Conservation (phyloP, 2,329 filamentous ascomycete species). For the Chaetomiaceae sp. region DNA sequence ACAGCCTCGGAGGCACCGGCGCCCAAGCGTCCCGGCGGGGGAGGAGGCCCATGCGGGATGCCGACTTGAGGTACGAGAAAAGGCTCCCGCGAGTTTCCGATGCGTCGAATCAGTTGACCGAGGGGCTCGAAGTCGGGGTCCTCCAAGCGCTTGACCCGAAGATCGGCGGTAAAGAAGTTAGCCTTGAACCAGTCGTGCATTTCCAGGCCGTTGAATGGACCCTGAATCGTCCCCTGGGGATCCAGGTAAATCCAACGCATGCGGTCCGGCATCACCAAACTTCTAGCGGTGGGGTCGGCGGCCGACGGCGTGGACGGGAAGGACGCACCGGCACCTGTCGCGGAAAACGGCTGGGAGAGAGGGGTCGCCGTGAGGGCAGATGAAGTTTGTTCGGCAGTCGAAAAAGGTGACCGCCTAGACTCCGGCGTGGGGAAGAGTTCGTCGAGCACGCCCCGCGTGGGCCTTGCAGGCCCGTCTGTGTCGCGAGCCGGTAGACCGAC, state of each 20-base stretch:
- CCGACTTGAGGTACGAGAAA: slow-evolving; percentile 97
- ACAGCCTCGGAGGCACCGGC: slow-evolving; percentile 55
- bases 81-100: slow-evolving; percentile 94
- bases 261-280: slow-evolving; percentile 98
- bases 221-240: slow-evolving; percentile 84
- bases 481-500: slow-evolving; percentile 51
- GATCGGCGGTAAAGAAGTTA: slow-evolving; percentile 90
- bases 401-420: slow-evolving; percentile 32
- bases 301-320: slow-evolving; percentile 33
- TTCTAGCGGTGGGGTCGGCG: slow-evolving; percentile 57
- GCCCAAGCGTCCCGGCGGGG: slow-evolving; percentile 43
- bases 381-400: slow-evolving; percentile 34
- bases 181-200: slow-evolving; percentile 99
- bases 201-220: slow-evolving; percentile 90
- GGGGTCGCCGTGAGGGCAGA: slow-evolving; percentile 30
- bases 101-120: slow-evolving; percentile 87
- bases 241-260: slow-evolving; percentile 99
- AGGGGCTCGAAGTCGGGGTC: slow-evolving; percentile 91
- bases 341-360: slow-evolving; percentile 28
- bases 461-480: slow-evolving; percentile 52
- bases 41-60: slow-evolving; percentile 77
- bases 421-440: slow-evolving; percentile 43
- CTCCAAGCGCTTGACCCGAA: slow-evolving; percentile 91
- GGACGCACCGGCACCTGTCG: slow-evolving; percentile 25
- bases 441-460: slow-evolving; percentile 49